phyloP scores from a whole-genome alignment of 1,284 basidiomycete species.

The Rhodotorula sp. region DNA sequence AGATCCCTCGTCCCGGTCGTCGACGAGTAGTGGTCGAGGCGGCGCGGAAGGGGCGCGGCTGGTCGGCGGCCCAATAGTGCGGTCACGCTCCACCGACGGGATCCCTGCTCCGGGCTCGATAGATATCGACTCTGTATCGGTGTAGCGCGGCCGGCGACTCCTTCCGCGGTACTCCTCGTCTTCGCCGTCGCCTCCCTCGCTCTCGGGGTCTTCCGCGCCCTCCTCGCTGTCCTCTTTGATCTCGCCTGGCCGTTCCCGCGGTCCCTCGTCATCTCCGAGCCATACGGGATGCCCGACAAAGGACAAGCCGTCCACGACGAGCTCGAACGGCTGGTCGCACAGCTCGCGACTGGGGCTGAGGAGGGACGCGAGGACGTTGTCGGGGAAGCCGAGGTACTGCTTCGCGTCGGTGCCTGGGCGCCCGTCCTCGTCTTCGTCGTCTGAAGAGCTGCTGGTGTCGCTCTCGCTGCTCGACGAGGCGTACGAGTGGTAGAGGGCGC shows the following conservation, averaged over 20 bases:
- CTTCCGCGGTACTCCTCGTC: slow-evolving; percentile 24
- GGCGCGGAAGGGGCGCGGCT: slow-evolving; percentile 25
- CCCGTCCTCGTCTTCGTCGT: slow-evolving; percentile 6
- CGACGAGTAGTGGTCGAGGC: slow-evolving; percentile 15
- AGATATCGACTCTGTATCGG: slow-evolving; percentile 5
- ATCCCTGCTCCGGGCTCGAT: slow-evolving; percentile 2
- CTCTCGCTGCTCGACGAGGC: slow-evolving; percentile 26
- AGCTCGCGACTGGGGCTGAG: slow-evolving; percentile 72
- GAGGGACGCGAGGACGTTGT: slow-evolving; percentile 77
- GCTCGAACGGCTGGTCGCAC: slow-evolving; percentile 93
- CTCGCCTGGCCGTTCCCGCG: slow-evolving; percentile 50
- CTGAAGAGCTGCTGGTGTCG: slow-evolving; percentile 11
- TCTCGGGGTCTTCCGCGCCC: slow-evolving; percentile 23
- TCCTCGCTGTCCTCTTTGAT: slow-evolving; percentile 12
- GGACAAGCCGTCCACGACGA: slow-evolving; percentile 86
- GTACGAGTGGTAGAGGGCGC: slow-evolving; percentile 17
- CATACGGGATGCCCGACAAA: slow-evolving; percentile 95
- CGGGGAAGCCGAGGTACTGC: slow-evolving; percentile 70
- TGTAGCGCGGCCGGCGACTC: slow-evolving; percentile 15
- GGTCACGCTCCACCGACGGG: slow-evolving; percentile 13
- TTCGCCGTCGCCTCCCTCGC: slow-evolving; percentile 23
- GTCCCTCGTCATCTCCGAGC: slow-evolving; percentile 68
- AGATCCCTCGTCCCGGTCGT: not conserved
- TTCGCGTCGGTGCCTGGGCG: slow-evolving; percentile 15
- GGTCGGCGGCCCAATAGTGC: slow-evolving; percentile 19